phyloP scores from a whole-genome alignment of 768 basidiomycete genomes.

The Mycena polygramma region DNA sequence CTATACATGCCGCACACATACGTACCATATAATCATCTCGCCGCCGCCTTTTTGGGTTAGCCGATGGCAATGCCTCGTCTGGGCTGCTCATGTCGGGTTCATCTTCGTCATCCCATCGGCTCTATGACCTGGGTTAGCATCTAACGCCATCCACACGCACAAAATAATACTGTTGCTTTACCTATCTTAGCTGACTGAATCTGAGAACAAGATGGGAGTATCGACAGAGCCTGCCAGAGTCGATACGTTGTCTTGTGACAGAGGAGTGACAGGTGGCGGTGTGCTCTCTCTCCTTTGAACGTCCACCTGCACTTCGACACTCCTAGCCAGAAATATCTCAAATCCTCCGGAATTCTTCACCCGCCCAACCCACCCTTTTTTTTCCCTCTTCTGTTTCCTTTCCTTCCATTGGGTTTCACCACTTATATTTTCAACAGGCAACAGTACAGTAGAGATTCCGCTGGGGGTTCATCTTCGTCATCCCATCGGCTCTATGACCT shows the following conservation, averaged over 20 bases:
- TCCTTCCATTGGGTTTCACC: too few species aligned
- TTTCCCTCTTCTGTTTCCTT: too few species aligned
- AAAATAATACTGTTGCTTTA: not conserved
- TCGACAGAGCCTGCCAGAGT: not conserved
- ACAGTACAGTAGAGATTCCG: too few species aligned
- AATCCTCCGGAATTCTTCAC: too few species aligned
- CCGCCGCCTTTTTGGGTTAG: constrained; percentile 9
- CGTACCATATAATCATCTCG: not conserved
- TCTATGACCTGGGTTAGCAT: not conserved
- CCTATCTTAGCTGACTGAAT: not conserved
- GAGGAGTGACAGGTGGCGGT: constrained; percentile 1
- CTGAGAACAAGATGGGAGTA: not conserved
- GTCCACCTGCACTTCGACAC: not conserved
- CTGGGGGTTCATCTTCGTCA: not conserved
- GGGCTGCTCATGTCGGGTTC: not conserved
- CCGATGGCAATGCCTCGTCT: constrained; percentile 17
- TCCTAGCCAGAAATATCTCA: not conserved
- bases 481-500: not conserved
- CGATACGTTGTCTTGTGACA: not conserved
- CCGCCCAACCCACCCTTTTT: too few species aligned
- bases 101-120: not conserved
- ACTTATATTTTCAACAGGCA: too few species aligned
- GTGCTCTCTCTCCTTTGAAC: not conserved
- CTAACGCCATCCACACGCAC: not conserved
- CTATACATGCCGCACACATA: constrained; percentile 39